Base-by-base conservation (phyloP, 2,329 filamentous ascomycete genomes). In the Chaetoscypha palmicola region DNA sequence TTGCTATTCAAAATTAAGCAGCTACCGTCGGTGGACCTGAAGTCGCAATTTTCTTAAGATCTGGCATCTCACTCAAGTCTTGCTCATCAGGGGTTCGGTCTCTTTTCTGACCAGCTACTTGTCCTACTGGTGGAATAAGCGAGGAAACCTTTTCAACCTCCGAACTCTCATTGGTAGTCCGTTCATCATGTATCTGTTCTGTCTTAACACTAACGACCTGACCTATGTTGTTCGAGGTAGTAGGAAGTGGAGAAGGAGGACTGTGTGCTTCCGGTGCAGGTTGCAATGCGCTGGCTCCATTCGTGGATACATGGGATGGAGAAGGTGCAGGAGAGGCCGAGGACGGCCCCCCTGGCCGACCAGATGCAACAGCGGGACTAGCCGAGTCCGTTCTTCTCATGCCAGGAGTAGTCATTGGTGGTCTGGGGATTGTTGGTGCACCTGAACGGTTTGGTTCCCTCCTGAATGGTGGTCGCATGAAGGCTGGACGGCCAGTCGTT, bases 321-420 rank as follows among this genome's bases (percentile, higher is more conserved):
- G 47, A 35, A 34, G 50, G 41, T 38, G 48, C 54, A 45, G 58
- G 50, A 34, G 54, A 54, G 10, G 53, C 51, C 28, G 57, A 50
- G 33, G 50, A 55, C 23, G 49, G 43, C 30, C 41, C 49, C 36
- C 41, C 49, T 30, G 46, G 43, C 35, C 44, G 48, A 22, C 41
- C 33, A 41, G 49, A 38, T 45, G 50, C 42, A 50, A 48, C 50
- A 36, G 45, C 52, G 23, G 49, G 43, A 30, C 52, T 53, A 20
- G 30, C 51, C 16, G 58, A 57, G 43, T 51, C 55, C 22, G 47
- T 53, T 23, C 55, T 43, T 38, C 39, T 52, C 28, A 55, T 50
- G 16, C 50, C 49, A 24, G 50, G 48, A 37, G 53, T 47, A 45
- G 48, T 58, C 53, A 62, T 60, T 39, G 58, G 57, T 21, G 58